Evolutionary conservation across 225 moss, liverwort and hornwort genomes (phyloP).

Genomic region (Bryum argenteum): DNA sequence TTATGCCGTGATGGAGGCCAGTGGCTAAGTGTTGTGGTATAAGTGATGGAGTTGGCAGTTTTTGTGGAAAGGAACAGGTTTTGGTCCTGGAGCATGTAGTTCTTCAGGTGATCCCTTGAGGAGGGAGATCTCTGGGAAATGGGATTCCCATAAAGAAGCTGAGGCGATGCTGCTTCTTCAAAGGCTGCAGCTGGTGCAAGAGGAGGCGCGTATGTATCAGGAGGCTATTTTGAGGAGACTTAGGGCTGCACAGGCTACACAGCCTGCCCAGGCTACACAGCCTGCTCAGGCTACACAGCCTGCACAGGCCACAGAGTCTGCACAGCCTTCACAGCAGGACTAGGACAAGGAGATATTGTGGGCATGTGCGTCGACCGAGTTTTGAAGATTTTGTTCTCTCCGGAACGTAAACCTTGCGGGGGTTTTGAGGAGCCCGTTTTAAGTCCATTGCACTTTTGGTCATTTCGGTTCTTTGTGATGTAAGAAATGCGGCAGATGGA

Average conservation of each 20-base stretch:
- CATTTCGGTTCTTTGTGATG: no score
- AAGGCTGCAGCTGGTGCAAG: constrained; percentile 53
- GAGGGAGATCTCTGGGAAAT: neutral
- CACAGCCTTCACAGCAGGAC: neutral
- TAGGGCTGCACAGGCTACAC: constrained; percentile 24
- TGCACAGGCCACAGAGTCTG: no score
- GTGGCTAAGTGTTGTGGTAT: no score
- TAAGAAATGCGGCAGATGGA: no score
- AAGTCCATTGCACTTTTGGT: no score
- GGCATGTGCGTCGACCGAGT: no score
- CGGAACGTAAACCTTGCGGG: no score
- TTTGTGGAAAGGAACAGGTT: constrained; percentile 25
- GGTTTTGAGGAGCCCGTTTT: no score
- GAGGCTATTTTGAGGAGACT: constrained; percentile 42
- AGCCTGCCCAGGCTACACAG: constrained; percentile 25
- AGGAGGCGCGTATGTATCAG: constrained; percentile 50
- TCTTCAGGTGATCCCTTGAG: constrained; percentile 14
- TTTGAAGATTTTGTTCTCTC: no score
- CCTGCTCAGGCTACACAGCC: constrained; percentile 27
- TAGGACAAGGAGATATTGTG: constrained; percentile 1
- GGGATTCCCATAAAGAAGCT: constrained; percentile 36
- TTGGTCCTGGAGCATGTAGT: constrained; percentile 9
- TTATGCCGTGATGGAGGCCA: neutral
- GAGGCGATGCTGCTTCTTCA: constrained; percentile 50
- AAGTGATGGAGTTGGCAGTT: constrained; percentile 8